Evolutionary conservation across 306 rosid genomes (phyloP).

Genomic region (Prunus mume): DNA sequence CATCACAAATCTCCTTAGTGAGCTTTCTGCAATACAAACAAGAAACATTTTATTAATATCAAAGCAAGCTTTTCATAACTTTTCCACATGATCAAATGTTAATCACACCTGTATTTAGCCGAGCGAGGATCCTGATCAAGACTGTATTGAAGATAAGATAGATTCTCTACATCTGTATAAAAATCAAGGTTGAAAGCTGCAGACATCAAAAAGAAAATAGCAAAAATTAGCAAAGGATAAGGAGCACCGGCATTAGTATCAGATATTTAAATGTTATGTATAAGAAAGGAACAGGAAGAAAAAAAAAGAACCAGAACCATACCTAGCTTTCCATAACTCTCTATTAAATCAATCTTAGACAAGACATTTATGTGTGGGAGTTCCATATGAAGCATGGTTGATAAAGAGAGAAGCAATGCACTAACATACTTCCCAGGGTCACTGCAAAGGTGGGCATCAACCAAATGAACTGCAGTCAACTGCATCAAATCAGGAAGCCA

Average conservation of each 20-base stretch:
- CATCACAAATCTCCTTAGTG: slow-evolving; percentile 89
- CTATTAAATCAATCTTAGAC: slow-evolving; percentile 91
- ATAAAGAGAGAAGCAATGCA: slow-evolving; percentile 79
- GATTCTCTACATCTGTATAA: slow-evolving; percentile 89
- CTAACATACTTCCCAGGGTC: slow-evolving; percentile 95
- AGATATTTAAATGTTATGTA: slow-evolving; percentile 6
- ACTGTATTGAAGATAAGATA: slow-evolving; percentile 73
- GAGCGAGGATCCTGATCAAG: slow-evolving; percentile 83
- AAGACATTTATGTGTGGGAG: slow-evolving; percentile 85
- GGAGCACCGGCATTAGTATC: slow-evolving; percentile 6
- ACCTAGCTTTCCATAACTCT: slow-evolving; percentile 92
- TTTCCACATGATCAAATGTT: neutral
- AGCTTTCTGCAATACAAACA: slow-evolving; percentile 71
- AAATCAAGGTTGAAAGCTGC: slow-evolving; percentile 93
- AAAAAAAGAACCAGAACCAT: slow-evolving; percentile 13
- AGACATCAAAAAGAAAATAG: slow-evolving; percentile 11
- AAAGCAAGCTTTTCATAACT: neutral
- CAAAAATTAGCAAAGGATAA: slow-evolving; percentile 26
- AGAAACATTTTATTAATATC: neutral
- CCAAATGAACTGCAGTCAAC: slow-evolving; percentile 90
- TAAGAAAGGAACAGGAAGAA: neutral
- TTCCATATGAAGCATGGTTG: slow-evolving; percentile 91
- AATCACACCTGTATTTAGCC: slow-evolving; percentile 77
- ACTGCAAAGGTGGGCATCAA: slow-evolving; percentile 94
- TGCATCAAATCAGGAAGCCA: slow-evolving; percentile 50